phyloP scores from a whole-genome alignment of 1,284 basidiomycete species.

The Taiwanofungus camphoratus region DNA sequence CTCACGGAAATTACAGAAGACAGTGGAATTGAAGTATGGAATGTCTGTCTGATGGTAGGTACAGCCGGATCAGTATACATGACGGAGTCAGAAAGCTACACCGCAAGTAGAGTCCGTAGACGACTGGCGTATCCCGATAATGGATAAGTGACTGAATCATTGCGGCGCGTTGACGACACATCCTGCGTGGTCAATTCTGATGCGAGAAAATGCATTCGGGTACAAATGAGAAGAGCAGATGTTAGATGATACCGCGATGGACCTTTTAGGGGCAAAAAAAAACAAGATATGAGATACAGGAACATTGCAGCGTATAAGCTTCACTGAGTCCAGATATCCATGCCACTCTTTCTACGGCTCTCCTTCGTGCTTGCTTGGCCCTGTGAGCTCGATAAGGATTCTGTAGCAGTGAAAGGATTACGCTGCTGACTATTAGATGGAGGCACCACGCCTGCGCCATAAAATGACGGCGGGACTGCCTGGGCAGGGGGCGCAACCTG shows the following conservation, averaged over 20 bases:
- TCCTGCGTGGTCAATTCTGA: conserved; percentile 1
- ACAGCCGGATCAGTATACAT: conserved; percentile 13
- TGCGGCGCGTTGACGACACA: conserved; percentile 3
- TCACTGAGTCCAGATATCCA: conserved; percentile 76
- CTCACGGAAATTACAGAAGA: conserved; percentile 2
- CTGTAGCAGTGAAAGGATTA: conserved; percentile 50
- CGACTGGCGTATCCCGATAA: conserved; percentile 8
- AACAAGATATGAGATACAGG: conserved; percentile 11
- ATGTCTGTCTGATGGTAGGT: conserved; percentile 13
- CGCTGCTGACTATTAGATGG: conserved; percentile 38
- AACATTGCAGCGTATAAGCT: not conserved
- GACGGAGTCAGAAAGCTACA: conserved; percentile 9
- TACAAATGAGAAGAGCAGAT: conserved; percentile 6
- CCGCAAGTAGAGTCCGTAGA: conserved; percentile 11
- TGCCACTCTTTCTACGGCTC: conserved; percentile 55
- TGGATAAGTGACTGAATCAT: conserved; percentile 3
- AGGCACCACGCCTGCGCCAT: conserved; percentile 55
- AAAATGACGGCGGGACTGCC: conserved; percentile 57
- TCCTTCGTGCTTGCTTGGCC: conserved; percentile 45
- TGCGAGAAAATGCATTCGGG: conserved; percentile 1
- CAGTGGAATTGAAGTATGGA: conserved; percentile 1
- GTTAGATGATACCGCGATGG: conserved; percentile 3
- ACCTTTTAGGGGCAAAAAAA: conserved; percentile 13
- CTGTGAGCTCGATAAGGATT: conserved; percentile 30
- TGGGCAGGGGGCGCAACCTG: conserved; percentile 46